Evolutionary conservation across 306 rosid genomes (phyloP), one percentile per base, ranked within the genome.

Genomic region (Lotus japonicus): DNA sequence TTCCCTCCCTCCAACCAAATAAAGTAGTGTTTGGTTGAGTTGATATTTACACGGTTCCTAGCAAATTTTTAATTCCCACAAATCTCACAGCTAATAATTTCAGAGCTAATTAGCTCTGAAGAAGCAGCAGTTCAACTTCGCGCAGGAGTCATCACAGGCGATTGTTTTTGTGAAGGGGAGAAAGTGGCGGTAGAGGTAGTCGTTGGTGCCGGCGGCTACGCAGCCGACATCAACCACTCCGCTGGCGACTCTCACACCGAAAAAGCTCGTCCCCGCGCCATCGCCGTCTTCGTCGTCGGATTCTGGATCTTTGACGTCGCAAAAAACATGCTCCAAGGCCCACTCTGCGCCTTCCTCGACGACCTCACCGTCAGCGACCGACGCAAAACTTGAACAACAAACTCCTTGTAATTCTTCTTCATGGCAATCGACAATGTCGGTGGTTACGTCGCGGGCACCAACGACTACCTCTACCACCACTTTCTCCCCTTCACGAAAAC

Each of bases 241-340:
- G 63, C 68, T 36, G 96, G 96, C 6, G 91, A 89, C 59, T 6
- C 23, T 3, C 23, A 75, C 0, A 15, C 28, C 0, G 49, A 69
- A 1, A 41, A 49, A 2, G 2, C 36, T 23, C 84, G 86, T 2
- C 90, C 89, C 0, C 83, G 92, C 0, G 87, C 92, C 58, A 66
- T 88, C 35, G 79, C 63, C 14, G 19, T 83, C 42, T 88, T 88
- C 70, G 95, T 88, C 1, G 35, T 85, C 41, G 90, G 95, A 0
- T 88, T 88, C 77, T 88, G 95, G 95, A 79, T 88, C 54, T 83
- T 87, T 0, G 92, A 87, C 75, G 92, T 87, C 3, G 88, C 92
- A 9, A 87, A 87, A 70, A 87, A 87, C 80, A 87, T 81, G 92
- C 72, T 87, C 2, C 92, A 87, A 10, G 92, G 92, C 0, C 92